These are phyloP conservation scores for Carpinus fangiana DNA, from an alignment of 306 rosid genomes.

Conservation along the genomic window DNA sequence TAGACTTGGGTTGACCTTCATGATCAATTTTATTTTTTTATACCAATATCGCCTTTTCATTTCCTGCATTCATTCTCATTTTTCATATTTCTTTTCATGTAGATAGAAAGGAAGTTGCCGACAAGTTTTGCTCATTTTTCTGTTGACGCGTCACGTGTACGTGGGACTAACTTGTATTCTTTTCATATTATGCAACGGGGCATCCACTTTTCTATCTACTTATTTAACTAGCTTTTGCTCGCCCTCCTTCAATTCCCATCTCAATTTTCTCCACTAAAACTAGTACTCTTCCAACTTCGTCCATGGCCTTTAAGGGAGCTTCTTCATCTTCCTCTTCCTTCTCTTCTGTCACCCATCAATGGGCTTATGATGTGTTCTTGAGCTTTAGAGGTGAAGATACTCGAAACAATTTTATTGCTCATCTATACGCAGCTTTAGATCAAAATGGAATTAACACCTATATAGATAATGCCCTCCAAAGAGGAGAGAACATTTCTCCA, in stretches of 20 bases:
- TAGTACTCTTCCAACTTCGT: neutral
- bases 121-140: no score
- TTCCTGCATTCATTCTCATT: no score
- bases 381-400: neutral
- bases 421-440: neutral
- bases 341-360: neutral
- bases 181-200: no score
- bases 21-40: no score
- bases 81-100: no score
- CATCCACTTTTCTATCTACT: no score
- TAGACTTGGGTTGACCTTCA: no score
- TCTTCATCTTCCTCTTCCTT: neutral
- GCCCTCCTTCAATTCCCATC: conserved; percentile 16
- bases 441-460: neutral
- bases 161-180: no score
- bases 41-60: no score
- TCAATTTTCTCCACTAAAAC: neutral
- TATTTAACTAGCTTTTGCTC: conserved; percentile 52
- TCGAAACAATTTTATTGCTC: neutral
- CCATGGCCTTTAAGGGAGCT: neutral
- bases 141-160: no score
- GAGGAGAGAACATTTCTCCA: neutral
- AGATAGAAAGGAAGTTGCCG: no score
- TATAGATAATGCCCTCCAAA: neutral
- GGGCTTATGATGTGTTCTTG: neutral